Evolutionary conservation across 2,329 filamentous ascomycete genomes (phyloP).

Genomic region (Rutstroemia sp.): DNA sequence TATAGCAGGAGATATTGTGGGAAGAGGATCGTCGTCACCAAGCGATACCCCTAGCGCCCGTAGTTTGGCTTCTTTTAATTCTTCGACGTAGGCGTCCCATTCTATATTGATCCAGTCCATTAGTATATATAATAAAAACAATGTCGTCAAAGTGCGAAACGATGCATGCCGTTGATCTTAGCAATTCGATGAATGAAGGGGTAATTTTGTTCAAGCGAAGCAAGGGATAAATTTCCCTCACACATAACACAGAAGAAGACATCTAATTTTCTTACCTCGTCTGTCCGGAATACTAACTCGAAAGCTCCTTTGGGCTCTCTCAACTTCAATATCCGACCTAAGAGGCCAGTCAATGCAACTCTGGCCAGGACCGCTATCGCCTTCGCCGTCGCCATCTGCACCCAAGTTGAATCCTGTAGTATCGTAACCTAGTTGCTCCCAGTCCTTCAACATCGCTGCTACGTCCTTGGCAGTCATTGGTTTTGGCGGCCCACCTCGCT

Average conservation of each 20-base stretch:
- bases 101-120: constrained; percentile 25
- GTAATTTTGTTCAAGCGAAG: not conserved
- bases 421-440: constrained; percentile 64
- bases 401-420: constrained; percentile 61
- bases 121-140: constrained; percentile 6
- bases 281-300: constrained; percentile 57
- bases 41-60: constrained; percentile 82
- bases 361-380: constrained; percentile 35
- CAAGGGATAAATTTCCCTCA: not conserved
- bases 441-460: constrained; percentile 53
- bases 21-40: constrained; percentile 60
- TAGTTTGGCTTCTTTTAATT: constrained; percentile 84
- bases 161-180: not conserved
- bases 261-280: constrained; percentile 20
- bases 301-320: constrained; percentile 46
- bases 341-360: constrained; percentile 64
- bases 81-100: constrained; percentile 74
- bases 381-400: constrained; percentile 27
- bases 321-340: constrained; percentile 47
- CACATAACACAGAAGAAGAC: not conserved
- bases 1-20: constrained; percentile 59
- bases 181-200: not conserved
- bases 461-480: constrained; percentile 51
- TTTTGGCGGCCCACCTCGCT: constrained; percentile 43
- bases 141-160: not conserved